Base-by-base conservation (phyloP, 805 yeast species). In the Candida insectorum region DNA sequence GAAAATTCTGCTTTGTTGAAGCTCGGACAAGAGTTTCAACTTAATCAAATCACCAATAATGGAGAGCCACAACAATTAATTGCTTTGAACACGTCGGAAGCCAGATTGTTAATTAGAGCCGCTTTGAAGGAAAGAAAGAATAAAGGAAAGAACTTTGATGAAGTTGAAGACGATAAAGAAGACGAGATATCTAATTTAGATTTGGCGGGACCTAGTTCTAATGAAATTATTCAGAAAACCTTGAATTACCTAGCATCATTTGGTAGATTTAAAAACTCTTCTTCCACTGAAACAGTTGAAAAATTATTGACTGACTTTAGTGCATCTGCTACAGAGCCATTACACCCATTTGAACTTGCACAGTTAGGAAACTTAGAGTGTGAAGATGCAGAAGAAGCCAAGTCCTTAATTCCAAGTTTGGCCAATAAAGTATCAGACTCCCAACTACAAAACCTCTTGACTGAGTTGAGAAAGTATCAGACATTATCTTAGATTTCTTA, bases 381-480 rank as follows among this genome's bases (percentile, higher is more conserved):
- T 61, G 98, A 91, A 53, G 97, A 91, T 43, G 88, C 95, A 5
- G 98, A 85, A 53, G 98, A 93, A 66, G 97, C 97, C 23, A 86
- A 86, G 61, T 85, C 96, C 12, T 70, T 93, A 51, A 81, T 93
- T 38, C 97, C 98, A 29, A 84, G 95, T 58, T 71, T 93, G 52
- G 73, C 76, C 16, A 77, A 73, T 40, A 89, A 89, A 58, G 87
- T 85, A 33, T 75, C 84, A 7, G 95, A 88, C 45, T 84, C 85
- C 26, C 97, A 89, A 52, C 65, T 93, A 39, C 95, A 88, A 58
- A 79, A 85, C 30, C 73, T 91, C 36, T 69, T 93, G 47, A 94
- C 89, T 46, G 96, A 93, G 65, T 70, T 91, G 52, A 77, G 95
- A 45, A 77, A 65, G 45, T 66, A 66, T 44, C 73, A 66, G 46